A percentile compares a stretch with the other conserved stretches of the same genome.
Conservation (phyloP, 495 filamentous ascomycete species). For the Lasiosphaeriaceae sp. region DNA sequence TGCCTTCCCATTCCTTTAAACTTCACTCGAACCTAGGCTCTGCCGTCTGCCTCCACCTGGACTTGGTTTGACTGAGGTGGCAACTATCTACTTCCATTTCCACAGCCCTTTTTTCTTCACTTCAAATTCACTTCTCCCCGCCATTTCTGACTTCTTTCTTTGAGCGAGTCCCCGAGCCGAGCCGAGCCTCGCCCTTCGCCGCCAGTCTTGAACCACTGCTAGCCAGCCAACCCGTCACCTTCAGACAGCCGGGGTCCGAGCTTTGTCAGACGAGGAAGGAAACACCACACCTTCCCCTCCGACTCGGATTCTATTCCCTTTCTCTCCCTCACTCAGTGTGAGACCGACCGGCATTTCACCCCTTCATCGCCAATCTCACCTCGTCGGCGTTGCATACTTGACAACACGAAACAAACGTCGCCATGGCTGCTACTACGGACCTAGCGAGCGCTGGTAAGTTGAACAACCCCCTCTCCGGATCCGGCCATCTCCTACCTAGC, state of each 20-base stretch:
- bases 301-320: not conserved
- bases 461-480: too few relatives aligned
- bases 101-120: too few relatives aligned
- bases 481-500: not conserved
- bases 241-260: constrained; percentile 8
- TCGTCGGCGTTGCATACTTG: too few relatives aligned
- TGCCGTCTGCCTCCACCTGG: constrained; percentile 21
- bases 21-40: constrained; percentile 4
- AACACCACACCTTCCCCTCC: not conserved
- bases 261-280: constrained; percentile 8
- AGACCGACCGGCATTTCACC: too few relatives aligned
- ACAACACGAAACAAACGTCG: not conserved
- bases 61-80: too few relatives aligned
- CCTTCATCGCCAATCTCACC: too few relatives aligned
- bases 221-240: not conserved
- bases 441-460: constrained; percentile 4
- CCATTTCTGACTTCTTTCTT: constrained; percentile 8
- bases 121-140: too few relatives aligned
- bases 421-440: constrained; percentile 1
- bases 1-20: constrained; percentile 7
- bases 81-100: too few relatives aligned
- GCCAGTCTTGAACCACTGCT: too few relatives aligned
- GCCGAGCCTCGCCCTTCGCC: too few relatives aligned
- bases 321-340: not conserved
- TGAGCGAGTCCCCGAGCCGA: not conserved